These are phyloP conservation scores for Penicillium herquei DNA, from an alignment of 495 filamentous ascomycete species.

Conservation along the genomic window DNA sequence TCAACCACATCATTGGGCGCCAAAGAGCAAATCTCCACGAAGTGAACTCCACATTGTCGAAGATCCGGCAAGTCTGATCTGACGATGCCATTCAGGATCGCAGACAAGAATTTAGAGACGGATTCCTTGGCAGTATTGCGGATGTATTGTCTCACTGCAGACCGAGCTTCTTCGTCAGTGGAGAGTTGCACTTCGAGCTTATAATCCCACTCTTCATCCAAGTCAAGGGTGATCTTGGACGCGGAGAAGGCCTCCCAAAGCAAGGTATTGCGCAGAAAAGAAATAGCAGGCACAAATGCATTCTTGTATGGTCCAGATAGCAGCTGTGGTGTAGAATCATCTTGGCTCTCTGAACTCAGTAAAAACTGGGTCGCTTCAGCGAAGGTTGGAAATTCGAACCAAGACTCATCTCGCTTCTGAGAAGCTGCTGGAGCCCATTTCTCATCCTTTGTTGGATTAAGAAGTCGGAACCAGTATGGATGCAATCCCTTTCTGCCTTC, in stretches of 20 bases:
- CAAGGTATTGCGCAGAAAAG: slow-evolving; percentile 71
- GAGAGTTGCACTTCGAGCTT: slow-evolving; percentile 68
- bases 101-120: slow-evolving; percentile 45
- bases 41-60: slow-evolving; percentile 55
- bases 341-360: slow-evolving; percentile 22
- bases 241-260: slow-evolving; percentile 66
- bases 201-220: slow-evolving; percentile 83
- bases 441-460: slow-evolving; percentile 50
- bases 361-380: slow-evolving; percentile 34
- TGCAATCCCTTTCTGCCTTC: slow-evolving; percentile 87
- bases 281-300: slow-evolving; percentile 59
- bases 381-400: slow-evolving; percentile 48
- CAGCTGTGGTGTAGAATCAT: slow-evolving; percentile 23
- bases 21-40: slow-evolving; percentile 68
- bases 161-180: slow-evolving; percentile 60
- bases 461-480: slow-evolving; percentile 72
- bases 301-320: slow-evolving; percentile 32
- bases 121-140: slow-evolving; percentile 25
- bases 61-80: slow-evolving; percentile 44
- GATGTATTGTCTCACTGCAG: slow-evolving; percentile 55
- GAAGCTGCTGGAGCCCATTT: slow-evolving; percentile 17
- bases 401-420: slow-evolving; percentile 24
- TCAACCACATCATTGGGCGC: slow-evolving; percentile 52
- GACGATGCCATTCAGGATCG: slow-evolving; percentile 60
- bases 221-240: slow-evolving; percentile 45